These are phyloP conservation scores for Conringia planisiliqua DNA, from an alignment of 345 rosid species.

Conservation along the genomic window DNA sequence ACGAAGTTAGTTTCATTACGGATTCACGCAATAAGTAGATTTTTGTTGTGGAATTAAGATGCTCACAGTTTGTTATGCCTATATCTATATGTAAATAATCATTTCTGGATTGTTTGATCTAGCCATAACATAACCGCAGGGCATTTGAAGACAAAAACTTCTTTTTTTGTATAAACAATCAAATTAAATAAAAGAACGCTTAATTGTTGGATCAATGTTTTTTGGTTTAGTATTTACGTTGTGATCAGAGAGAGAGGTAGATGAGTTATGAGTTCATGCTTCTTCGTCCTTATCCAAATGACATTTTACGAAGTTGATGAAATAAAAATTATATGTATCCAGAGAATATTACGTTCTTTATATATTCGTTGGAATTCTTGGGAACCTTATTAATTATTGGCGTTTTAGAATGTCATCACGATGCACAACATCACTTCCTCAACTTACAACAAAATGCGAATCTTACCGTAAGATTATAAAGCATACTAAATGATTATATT, in stretches of 20 bases:
- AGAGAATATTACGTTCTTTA: background rate
- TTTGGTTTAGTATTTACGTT: slow-evolving; percentile 2
- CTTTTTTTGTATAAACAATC: background rate
- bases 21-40: background rate
- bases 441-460: slow-evolving; percentile 8
- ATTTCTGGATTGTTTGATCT: background rate
- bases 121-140: background rate
- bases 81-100: background rate
- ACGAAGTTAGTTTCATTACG: background rate
- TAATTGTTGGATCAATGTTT: background rate
- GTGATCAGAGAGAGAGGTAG: slow-evolving; percentile 11
- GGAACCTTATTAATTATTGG: slow-evolving; percentile 18
- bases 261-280: slow-evolving; percentile 14
- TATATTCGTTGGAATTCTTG: slow-evolving; percentile 13
- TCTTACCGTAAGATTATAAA: slow-evolving; percentile 12
- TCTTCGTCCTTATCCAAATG: slow-evolving; percentile 26
- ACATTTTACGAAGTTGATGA: slow-evolving; percentile 5
- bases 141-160: background rate
- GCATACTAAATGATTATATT: background rate
- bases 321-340: background rate
- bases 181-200: background rate
- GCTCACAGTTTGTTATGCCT: background rate
- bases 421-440: slow-evolving; percentile 25
- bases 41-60: background rate
- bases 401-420: slow-evolving; percentile 26